Evolutionary conservation across 2,329 filamentous ascomycete genomes (phyloP).

Genomic region (Fusarium sp.): DNA sequence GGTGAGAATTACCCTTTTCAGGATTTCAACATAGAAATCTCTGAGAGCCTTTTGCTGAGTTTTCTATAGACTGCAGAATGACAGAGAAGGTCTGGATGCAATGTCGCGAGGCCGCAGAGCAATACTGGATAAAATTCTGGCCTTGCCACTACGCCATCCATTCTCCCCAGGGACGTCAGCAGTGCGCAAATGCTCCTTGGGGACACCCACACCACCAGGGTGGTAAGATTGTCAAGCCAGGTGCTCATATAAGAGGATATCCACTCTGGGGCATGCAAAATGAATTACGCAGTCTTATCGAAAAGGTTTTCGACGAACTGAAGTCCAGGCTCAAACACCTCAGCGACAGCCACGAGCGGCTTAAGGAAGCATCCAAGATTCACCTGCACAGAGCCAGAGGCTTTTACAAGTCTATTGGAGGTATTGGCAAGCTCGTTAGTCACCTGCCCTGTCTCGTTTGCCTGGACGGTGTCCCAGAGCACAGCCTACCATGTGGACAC

Average conservation of each 20-base stretch:
- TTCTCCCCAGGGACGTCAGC: background rate
- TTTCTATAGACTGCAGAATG: background rate
- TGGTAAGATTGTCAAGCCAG: fast-evolving
- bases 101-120: fast-evolving
- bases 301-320: too few relatives aligned
- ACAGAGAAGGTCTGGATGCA: fast-evolving
- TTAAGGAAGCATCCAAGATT: background rate
- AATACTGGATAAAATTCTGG: background rate
- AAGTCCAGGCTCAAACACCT: fast-evolving
- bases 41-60: background rate
- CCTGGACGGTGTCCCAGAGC: background rate
- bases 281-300: too few relatives aligned
- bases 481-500: background rate
- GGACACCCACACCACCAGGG: background rate
- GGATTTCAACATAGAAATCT: too few relatives aligned
- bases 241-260: too few relatives aligned
- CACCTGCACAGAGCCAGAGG: fast-evolving
- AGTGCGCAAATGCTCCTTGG: background rate
- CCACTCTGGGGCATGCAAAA: too few relatives aligned
- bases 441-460: background rate
- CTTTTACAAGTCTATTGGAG: background rate
- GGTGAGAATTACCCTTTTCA: too few relatives aligned
- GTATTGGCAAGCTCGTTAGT: background rate
- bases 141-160: fast-evolving
- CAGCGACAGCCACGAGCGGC: background rate